phyloP scores from a whole-genome alignment of 108 stramenopile genomes.

The Mediolabrus comicus region DNA sequence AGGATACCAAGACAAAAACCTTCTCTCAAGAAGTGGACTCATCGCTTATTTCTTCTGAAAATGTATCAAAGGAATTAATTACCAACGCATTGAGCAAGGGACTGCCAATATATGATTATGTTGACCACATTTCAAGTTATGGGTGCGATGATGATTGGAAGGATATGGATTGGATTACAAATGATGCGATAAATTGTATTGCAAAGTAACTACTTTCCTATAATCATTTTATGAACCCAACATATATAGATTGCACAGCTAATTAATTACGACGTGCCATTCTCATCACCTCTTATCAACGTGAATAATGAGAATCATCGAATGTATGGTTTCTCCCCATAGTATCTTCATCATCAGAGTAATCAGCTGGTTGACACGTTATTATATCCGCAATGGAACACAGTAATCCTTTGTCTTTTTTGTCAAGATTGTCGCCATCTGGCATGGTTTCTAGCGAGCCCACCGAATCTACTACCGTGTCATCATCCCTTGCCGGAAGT shows the following conservation, averaged over 20 bases:
- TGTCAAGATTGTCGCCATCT: constrained; percentile 7
- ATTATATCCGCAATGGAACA: constrained; percentile 31
- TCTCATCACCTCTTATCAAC: neutral
- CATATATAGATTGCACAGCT: neutral
- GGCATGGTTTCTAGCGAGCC: constrained; percentile 41
- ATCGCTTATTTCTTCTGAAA: neutral
- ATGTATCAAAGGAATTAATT: neutral
- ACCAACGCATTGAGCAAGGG: neutral
- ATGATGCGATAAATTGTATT: constrained; percentile 5
- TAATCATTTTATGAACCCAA: neutral
- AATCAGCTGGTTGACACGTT: constrained; percentile 21
- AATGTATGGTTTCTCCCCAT: constrained; percentile 25
- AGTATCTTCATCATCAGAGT: constrained; percentile 37
- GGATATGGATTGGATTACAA: constrained; percentile 34
- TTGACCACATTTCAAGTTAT: constrained; percentile 26
- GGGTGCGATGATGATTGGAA: constrained; percentile 9
- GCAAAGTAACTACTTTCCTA: neutral
- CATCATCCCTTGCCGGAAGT: constrained; percentile 25
- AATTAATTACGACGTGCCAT: neutral
- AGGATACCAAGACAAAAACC: constrained; percentile 2
- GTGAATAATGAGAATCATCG: constrained; percentile 14
- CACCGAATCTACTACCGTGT: constrained; percentile 19
- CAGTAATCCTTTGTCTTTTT: neutral
- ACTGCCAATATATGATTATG: constrained; percentile 34
- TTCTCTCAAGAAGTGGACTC: constrained; percentile 14